Percentiles rank a stretch among this genome's conserved stretches.
Conservation (phyloP, 1,284 basidiomycete genomes). For the Heterobasidion occidentale region DNA sequence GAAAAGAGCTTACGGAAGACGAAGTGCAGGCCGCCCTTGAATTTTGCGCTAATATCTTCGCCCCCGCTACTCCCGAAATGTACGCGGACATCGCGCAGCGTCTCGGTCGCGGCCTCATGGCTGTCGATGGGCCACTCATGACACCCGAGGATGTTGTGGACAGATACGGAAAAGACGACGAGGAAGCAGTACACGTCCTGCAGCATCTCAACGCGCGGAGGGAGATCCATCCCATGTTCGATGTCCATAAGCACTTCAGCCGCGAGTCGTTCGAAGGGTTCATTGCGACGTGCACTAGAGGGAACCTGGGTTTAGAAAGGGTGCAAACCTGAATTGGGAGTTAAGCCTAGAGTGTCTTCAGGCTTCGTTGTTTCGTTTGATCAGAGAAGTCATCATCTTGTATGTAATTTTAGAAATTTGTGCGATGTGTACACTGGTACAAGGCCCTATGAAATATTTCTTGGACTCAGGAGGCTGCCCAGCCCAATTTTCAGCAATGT, state of each 20-base stretch:
- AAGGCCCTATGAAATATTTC: too few species aligned
- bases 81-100: not conserved
- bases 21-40: slow-evolving; percentile 2
- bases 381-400: too few species aligned
- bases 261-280: not conserved
- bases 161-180: not conserved
- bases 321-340: not conserved
- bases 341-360: too few species aligned
- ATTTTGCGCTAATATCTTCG: slow-evolving; percentile 1
- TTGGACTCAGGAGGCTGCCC: too few species aligned
- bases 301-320: not conserved
- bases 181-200: not conserved
- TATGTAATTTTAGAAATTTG: too few species aligned
- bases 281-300: not conserved
- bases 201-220: not conserved
- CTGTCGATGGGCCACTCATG: not conserved
- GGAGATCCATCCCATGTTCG: not conserved
- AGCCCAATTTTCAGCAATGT: too few species aligned
- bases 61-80: not conserved
- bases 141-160: not conserved
- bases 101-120: not conserved
- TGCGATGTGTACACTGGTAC: too few species aligned
- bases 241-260: not conserved
- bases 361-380: too few species aligned
- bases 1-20: not conserved